Evolutionary conservation across 1,139 yeast genomes (phyloP), one percentile per base, ranked within the genome.

Genomic region (Wickerhamomyces sp.): DNA sequence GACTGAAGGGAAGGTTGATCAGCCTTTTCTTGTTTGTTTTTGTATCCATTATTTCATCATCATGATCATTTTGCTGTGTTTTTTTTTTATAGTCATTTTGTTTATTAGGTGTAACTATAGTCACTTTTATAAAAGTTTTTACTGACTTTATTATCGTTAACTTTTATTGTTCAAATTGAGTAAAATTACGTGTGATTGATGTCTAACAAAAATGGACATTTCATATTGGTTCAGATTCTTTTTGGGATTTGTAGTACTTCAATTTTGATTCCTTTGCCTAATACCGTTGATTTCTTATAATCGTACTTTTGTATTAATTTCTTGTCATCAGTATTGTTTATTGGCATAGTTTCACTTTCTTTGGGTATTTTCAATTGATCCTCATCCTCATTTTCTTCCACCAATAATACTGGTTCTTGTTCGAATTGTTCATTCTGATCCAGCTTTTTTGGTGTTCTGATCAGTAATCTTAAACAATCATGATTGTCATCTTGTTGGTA

Each of bases 191-290:
- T n/a, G n/a, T n/a, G n/a, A n/a, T n/a, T n/a, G n/a, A n/a, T n/a
- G n/a, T n/a, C n/a, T n/a, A n/a, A n/a, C n/a, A n/a, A n/a, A n/a
- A n/a, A n/a, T n/a, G n/a, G n/a, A 31, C 7, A 9, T 30, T n/a
- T 31, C 18, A 27, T 26, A 13, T 18, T 10, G 10, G 11, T 26
- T 35, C 29, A 35, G 13, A 26, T 9, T 18, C 29, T 26, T 37
- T 47, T 51, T n/a, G 55, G 54, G 7, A 50, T 44, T 23, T 45
- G 44, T 4, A 54, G 31, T 2, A 55, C 45, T 33, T 53, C 52
- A 30, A 52, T 37, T 5, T 49, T 42, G 3, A 55, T 37, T 7
- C 55, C 55, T 36, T 37, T 43, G 2, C 47, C 50, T 11, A 51
- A 36, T 0, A 51, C 47, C 7, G n/a, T 42, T 27, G 41, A 32